These are phyloP conservation scores for Lecanicillium sp. DNA, from an alignment of 2,329 filamentous ascomycete species.

Conservation along the genomic window DNA sequence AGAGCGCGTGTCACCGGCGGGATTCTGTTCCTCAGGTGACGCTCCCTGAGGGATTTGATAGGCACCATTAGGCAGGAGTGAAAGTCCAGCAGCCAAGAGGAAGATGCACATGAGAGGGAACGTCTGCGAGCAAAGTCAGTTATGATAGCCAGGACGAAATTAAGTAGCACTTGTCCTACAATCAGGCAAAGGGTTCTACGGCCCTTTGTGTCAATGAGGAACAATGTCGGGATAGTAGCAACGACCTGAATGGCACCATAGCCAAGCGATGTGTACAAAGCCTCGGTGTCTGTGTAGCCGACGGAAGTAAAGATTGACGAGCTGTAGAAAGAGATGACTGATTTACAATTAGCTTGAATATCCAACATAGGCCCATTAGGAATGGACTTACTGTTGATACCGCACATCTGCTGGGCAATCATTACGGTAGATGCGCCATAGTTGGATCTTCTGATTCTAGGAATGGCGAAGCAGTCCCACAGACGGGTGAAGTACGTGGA, in stretches of 20 bases:
- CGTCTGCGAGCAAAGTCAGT: conserved; percentile 12
- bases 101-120: conserved; percentile 20
- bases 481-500: conserved; percentile 22
- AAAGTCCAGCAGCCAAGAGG: conserved; percentile 17
- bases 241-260: conserved; percentile 39
- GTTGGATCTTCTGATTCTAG: conserved; percentile 61
- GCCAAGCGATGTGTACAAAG: conserved; percentile 34
- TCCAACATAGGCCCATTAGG: conserved; percentile 36
- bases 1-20: conserved; percentile 9
- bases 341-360: conserved; percentile 29
- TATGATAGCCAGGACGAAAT: neutral
- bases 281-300: conserved; percentile 40
- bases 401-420: conserved; percentile 62
- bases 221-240: conserved; percentile 20
- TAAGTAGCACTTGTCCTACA: conserved; percentile 10
- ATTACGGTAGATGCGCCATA: conserved; percentile 71
- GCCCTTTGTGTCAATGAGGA: conserved; percentile 21
- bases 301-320: conserved; percentile 49
- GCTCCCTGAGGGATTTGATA: conserved; percentile 7
- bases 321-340: conserved; percentile 60
- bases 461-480: conserved; percentile 55
- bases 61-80: conserved; percentile 13
- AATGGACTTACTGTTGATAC: conserved; percentile 24
- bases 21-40: conserved; percentile 11
- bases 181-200: conserved; percentile 17